A percentile compares a stretch with the other conserved stretches of the same genome.
Evolutionary conservation across 164 flowering plant genomes (phyloP).

Genomic region (Saururus chinensis): DNA sequence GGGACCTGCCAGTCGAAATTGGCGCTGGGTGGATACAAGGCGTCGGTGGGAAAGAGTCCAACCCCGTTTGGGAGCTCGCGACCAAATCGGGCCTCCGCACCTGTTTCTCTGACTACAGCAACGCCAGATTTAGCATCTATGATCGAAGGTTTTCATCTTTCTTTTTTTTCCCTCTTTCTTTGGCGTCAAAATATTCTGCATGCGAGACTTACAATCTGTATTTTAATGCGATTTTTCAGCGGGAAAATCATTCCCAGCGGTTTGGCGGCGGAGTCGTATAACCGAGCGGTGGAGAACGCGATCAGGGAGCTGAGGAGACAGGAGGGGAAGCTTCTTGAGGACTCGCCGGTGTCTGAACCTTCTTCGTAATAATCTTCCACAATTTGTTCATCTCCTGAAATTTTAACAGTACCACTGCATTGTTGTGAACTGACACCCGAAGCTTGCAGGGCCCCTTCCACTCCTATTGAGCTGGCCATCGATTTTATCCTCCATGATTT

Average conservation of each 20-base stretch:
- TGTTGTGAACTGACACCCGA: background rate
- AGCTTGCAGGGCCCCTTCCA: slow-evolving; percentile 42
- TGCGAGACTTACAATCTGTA: background rate
- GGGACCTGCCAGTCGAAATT: slow-evolving; percentile 68
- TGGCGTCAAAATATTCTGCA: background rate
- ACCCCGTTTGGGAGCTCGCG: slow-evolving; percentile 91
- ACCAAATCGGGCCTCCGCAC: slow-evolving; percentile 45
- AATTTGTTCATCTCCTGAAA: background rate
- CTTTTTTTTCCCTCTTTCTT: background rate
- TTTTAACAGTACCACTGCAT: background rate
- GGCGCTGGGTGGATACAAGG: slow-evolving; percentile 97
- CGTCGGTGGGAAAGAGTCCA: slow-evolving; percentile 69
- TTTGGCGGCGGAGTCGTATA: slow-evolving; percentile 68
- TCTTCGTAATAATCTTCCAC: slow-evolving; percentile 21
- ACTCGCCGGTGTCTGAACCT: slow-evolving; percentile 16
- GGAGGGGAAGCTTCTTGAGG: slow-evolving; percentile 21
- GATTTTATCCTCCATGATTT: slow-evolving; percentile 93
- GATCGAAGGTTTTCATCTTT: slow-evolving; percentile 43
- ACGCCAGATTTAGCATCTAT: slow-evolving; percentile 82
- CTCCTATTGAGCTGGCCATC: slow-evolving; percentile 91
- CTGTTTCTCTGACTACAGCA: slow-evolving; percentile 79
- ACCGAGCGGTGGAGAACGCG: slow-evolving; percentile 82
- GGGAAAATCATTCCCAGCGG: slow-evolving; percentile 83
- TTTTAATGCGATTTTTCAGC: slow-evolving; percentile 18
- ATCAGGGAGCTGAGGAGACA: slow-evolving; percentile 38